These are phyloP conservation scores for Tremellales sp. DNA, from an alignment of 1,284 basidiomycete species.

Conservation along the genomic window DNA sequence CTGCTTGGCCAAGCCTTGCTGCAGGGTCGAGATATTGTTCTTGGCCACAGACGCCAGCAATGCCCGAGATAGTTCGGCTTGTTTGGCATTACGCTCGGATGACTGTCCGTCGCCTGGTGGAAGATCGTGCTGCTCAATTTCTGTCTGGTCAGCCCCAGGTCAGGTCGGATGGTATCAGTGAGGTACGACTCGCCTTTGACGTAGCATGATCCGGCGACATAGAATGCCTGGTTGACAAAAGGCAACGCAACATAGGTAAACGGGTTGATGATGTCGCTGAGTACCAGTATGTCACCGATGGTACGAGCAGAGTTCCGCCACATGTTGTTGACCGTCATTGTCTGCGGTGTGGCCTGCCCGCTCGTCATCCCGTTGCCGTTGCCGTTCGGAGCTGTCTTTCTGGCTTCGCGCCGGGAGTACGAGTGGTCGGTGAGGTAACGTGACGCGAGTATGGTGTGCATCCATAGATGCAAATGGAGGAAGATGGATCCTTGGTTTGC, in stretches of 20 bases:
- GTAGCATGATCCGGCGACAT: slow-evolving; percentile 30
- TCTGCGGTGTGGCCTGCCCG: slow-evolving; percentile 16
- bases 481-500: slow-evolving; percentile 21
- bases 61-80: slow-evolving; percentile 14
- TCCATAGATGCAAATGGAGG: slow-evolving; percentile 33
- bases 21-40: slow-evolving; percentile 19
- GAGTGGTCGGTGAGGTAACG: slow-evolving; percentile 13
- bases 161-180: not conserved
- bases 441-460: slow-evolving; percentile 28
- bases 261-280: slow-evolving; percentile 30
- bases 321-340: slow-evolving; percentile 13
- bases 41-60: slow-evolving; percentile 18
- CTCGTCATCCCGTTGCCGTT: slow-evolving; percentile 1
- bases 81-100: not conserved
- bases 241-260: slow-evolving; percentile 23
- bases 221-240: slow-evolving; percentile 32
- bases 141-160: not conserved
- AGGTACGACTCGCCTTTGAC: slow-evolving; percentile 27
- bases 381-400: not conserved
- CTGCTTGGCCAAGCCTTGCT: slow-evolving; percentile 21
- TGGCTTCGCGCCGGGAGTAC: slow-evolving; percentile 4
- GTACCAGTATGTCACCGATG: slow-evolving; percentile 33
- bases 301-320: slow-evolving; percentile 32
- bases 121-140: not conserved
- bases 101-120: not conserved